Conservation (phyloP, 1,139 yeast genomes). For the Protomyces lactucae-debilis region DNA sequence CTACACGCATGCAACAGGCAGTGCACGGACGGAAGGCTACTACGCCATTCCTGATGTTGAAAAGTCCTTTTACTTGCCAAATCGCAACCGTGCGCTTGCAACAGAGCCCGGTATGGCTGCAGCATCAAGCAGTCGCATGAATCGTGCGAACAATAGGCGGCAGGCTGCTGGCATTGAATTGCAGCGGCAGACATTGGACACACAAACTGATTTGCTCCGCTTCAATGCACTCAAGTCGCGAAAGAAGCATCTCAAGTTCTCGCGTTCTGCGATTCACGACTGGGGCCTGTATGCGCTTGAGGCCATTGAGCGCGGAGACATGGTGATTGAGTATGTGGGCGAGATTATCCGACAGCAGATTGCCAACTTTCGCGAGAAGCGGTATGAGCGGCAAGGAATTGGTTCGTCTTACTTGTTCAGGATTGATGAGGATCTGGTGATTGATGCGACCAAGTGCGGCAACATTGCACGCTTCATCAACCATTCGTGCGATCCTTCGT, state of each 20-base stretch:
- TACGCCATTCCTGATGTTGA: constrained; percentile 65
- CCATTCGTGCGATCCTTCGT: constrained; percentile 83
- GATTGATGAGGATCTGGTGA: constrained; percentile 88
- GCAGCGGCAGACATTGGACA: constrained; percentile 68
- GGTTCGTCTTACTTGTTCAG: constrained; percentile 91
- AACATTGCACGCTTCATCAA: constrained; percentile 82
- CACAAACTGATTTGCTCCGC: constrained; percentile 63
- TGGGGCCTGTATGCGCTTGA: constrained; percentile 97
- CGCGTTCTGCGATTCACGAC: constrained; percentile 92
- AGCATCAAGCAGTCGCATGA: constrained; percentile 58
- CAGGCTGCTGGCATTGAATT: constrained; percentile 87
- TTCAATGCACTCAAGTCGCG: constrained; percentile 71
- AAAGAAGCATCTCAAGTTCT: constrained; percentile 90
- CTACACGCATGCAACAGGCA: constrained; percentile 52
- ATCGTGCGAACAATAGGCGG: constrained; percentile 82
- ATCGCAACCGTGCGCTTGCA: constrained; percentile 56
- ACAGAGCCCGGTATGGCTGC: constrained; percentile 39
- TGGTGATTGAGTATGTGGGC: constrained; percentile 99
- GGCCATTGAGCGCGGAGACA: constrained; percentile 88
- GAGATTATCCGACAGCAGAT: constrained; percentile 91
- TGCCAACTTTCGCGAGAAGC: constrained; percentile 85
- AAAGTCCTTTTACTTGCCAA: constrained; percentile 75
- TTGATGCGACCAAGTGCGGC: constrained; percentile 96
- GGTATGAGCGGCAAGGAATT: constrained; percentile 83
- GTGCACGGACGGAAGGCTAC: constrained; percentile 73